phyloP scores from a whole-genome alignment of 306 rosid genomes.

The Cyamopsis tetragonoloba region DNA sequence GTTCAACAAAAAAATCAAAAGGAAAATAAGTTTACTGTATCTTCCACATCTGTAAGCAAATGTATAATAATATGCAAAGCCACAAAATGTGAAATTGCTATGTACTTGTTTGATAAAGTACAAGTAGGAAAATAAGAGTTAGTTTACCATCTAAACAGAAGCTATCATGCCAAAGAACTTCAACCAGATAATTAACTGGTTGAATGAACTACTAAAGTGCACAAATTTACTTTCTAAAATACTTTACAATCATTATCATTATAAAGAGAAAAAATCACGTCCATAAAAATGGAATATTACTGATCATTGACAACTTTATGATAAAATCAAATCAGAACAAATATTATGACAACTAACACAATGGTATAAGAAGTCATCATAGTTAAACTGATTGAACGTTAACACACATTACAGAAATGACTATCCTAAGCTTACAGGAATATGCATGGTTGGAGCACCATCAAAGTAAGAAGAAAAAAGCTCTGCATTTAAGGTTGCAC shows the following conservation, averaged over 20 bases:
- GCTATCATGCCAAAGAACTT: not conserved
- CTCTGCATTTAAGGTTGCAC: constrained; percentile 94
- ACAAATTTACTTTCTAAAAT: constrained; percentile 1
- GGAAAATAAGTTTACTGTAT: constrained; percentile 16
- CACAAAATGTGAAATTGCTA: not conserved
- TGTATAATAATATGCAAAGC: not conserved
- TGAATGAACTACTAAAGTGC: constrained; percentile 14
- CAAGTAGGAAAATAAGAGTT: not conserved
- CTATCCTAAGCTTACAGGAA: constrained; percentile 59
- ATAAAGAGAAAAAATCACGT: constrained; percentile 11
- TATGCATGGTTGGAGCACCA: constrained; percentile 66
- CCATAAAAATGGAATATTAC: constrained; percentile 11
- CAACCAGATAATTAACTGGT: not conserved
- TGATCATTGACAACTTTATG: not conserved
- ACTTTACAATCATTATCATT: constrained; percentile 6
- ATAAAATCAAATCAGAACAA: constrained; percentile 2
- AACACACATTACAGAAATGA: constrained; percentile 9
- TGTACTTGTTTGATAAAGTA: not conserved
- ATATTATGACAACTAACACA: not conserved
- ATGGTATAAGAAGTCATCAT: constrained; percentile 1
- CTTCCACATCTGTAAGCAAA: not conserved
- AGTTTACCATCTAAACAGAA: constrained; percentile 1
- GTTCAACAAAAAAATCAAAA: constrained; percentile 2
- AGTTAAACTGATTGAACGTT: not conserved
- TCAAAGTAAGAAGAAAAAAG: constrained; percentile 86